phyloP scores from a whole-genome alignment of 306 rosid genomes.

The Malus orientalis region DNA sequence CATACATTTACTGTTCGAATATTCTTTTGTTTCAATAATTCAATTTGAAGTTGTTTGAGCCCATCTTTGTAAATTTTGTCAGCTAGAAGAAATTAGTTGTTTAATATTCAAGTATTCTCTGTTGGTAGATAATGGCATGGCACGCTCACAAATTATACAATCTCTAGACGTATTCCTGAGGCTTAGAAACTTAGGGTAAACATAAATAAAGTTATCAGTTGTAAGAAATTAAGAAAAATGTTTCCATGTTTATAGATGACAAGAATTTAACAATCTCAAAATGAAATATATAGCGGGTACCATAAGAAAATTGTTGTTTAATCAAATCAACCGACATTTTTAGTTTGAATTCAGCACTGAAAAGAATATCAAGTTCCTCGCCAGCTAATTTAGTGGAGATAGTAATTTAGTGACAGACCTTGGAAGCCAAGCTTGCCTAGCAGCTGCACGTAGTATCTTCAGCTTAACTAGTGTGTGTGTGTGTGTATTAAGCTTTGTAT shows the following conservation, averaged over 20 bases:
- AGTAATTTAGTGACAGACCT: constrained; percentile 34
- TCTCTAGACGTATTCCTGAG: not conserved
- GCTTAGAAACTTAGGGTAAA: not conserved
- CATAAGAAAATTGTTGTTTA: no score
- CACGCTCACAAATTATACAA: not conserved
- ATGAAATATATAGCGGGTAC: not conserved
- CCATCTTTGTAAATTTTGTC: no score
- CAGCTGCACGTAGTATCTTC: no score
- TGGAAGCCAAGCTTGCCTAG: constrained; percentile 24
- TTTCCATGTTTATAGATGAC: not conserved
- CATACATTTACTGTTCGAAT: no score
- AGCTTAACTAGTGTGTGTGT: no score
- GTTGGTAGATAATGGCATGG: not conserved
- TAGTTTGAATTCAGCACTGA: not conserved
- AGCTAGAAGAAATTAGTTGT: no score
- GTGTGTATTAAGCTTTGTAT: no score
- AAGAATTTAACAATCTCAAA: no score
- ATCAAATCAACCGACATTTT: not conserved
- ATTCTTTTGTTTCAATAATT: no score
- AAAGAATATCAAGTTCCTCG: not conserved
- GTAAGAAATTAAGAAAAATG: not conserved
- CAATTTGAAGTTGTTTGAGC: no score
- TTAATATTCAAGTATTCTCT: no score
- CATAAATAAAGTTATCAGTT: not conserved
- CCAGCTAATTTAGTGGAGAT: not conserved